Base-by-base conservation (phyloP, 2,329 filamentous ascomycete genomes). In the Exophiala dermatitidis region DNA sequence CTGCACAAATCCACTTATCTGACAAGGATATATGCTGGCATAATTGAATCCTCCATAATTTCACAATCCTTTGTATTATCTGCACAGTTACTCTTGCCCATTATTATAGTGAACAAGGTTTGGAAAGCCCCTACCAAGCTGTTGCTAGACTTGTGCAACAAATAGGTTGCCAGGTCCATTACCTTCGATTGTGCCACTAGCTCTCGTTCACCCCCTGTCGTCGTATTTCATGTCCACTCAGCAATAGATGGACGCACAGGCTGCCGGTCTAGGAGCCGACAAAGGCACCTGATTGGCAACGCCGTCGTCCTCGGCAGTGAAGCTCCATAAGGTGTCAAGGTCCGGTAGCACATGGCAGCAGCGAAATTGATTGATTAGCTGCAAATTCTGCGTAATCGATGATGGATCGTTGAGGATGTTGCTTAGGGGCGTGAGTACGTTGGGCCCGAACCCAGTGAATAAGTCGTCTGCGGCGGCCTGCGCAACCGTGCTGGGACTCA, bases 261-360 rank as follows among this genome's bases (percentile, higher is more conserved):
- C 37, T 6, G 5, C 32, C 40, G 52, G 52, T 10, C 52, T 37
- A 3, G 46, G 52, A 12, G 47, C 52, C 5, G 34, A 29, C 28
- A 54, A 19, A 26, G 46, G 46, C 12, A 38, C 52, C 2, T 32
- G 28, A 9, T 50, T 34, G 7, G 47, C 46, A 7, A 54, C 41
- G 4, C 52, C 52, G 12, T 54, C 52, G 30, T 54, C 46, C 29
- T 46, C 52, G 4, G 46, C 52, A 6, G 52, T 50, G 7, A 28
- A 4, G 2, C 33, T n/a, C 52, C 52, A 54, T 19, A 54, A 36
- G 8, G 19, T 28, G 26, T 54, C 52, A 2, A 54, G 30, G 40
- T 46, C 41, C 12, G 52, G 52, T 5, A 54, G 47, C n/a, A 54
- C 52, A 12, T 36, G 10, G 33, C 52, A 54, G 52, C 52, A 54